phyloP scores from a whole-genome alignment of 768 basidiomycete genomes.

The Exidia glandulosa region DNA sequence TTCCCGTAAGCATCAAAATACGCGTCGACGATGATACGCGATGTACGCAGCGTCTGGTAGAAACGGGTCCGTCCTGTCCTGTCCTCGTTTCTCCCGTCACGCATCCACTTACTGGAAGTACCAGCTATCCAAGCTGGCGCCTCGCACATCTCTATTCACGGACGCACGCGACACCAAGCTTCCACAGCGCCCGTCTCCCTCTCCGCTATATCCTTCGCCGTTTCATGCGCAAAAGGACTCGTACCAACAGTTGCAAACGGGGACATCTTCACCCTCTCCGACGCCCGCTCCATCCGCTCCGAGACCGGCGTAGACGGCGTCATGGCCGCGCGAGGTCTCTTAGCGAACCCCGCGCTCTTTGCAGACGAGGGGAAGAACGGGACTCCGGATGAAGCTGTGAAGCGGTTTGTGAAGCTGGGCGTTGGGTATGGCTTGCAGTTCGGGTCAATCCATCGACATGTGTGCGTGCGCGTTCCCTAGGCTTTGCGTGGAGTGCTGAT shows the following conservation, averaged over 20 bases:
- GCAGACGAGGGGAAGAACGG: constrained; percentile 23
- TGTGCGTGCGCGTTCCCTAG: constrained; percentile 30
- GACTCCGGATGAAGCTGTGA: constrained; percentile 25
- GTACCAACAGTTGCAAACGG: constrained; percentile 35
- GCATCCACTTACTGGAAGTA: not conserved
- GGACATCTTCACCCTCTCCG: constrained; percentile 28
- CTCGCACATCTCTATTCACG: constrained; percentile 32
- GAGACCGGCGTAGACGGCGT: constrained; percentile 29
- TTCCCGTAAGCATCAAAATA: constrained; percentile 35
- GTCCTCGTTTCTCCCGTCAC: not conserved
- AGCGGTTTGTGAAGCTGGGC: constrained; percentile 25
- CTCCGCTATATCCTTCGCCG: constrained; percentile 28
- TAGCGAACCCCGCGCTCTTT: constrained; percentile 35
- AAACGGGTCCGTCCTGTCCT: constrained; percentile 13
- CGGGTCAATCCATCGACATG: constrained; percentile 32
- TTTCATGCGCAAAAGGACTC: constrained; percentile 24
- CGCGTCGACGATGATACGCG: constrained; percentile 29
- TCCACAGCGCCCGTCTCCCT: constrained; percentile 31
- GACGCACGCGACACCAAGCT: constrained; percentile 31
- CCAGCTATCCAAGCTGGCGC: constrained; percentile 25
- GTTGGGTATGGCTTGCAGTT: constrained; percentile 26
- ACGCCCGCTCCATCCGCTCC: constrained; percentile 22
- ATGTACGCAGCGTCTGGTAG: constrained; percentile 29
- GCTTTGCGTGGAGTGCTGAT: not conserved
- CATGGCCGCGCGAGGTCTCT: constrained; percentile 34